A percentile compares a stretch with the other conserved stretches of the same genome.
Conservation (phyloP, 129 eudicot genomes). For the Saussurea involucrata region DNA sequence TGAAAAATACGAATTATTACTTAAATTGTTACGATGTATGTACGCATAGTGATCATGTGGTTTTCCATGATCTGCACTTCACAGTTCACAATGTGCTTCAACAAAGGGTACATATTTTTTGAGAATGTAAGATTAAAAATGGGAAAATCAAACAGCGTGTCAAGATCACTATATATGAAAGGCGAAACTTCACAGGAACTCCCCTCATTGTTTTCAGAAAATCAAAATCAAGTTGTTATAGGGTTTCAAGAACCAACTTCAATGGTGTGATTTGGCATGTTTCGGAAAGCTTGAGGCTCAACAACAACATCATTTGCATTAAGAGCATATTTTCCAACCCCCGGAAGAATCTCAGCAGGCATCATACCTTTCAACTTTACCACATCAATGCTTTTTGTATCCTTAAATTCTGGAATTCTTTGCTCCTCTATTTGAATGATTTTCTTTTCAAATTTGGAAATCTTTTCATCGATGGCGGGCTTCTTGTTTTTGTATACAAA, state of each 20-base stretch:
- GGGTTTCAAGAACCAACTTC: conserved; percentile 15
- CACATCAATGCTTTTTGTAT: conserved; percentile 38
- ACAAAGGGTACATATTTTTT: not conserved
- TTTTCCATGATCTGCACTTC: not conserved
- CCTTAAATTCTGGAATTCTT: conserved; percentile 12
- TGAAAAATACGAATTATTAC: not conserved
- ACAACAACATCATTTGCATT: not conserved
- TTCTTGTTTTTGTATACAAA: conserved; percentile 37
- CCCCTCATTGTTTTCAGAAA: not conserved
- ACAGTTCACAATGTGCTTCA: not conserved
- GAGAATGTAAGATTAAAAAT: not conserved
- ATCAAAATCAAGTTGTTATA: not conserved
- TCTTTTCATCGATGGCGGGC: conserved; percentile 25
- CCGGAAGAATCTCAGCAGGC: conserved; percentile 29
- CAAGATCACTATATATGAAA: not conserved
- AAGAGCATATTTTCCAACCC: not conserved
- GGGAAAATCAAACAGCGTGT: not conserved
- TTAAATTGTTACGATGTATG: no score
- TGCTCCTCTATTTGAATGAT: conserved; percentile 13
- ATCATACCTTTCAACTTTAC: conserved; percentile 35
- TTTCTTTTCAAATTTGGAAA: conserved; percentile 12
- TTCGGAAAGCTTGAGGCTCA: not conserved
- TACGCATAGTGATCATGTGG: not conserved
- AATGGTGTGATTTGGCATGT: conserved; percentile 9
- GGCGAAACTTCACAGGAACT: not conserved